phyloP scores from a whole-genome alignment of 495 filamentous ascomycete genomes.

The Baudoinia panamericana region DNA sequence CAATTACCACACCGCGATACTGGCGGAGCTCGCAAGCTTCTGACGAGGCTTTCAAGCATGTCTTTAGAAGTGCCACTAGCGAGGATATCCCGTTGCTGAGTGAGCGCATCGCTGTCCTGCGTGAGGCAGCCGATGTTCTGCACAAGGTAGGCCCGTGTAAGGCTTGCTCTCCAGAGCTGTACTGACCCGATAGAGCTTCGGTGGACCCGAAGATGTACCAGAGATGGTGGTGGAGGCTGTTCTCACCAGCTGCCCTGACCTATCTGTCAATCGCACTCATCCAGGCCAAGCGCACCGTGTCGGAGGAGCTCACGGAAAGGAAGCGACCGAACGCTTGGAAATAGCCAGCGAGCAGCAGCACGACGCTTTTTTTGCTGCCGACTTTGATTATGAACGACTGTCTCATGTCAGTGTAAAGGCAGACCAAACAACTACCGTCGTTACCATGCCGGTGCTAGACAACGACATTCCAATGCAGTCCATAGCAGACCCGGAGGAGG shows the following conservation, averaged over 20 bases:
- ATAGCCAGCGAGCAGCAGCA: too few relatives aligned
- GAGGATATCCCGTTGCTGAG: constrained; percentile 78
- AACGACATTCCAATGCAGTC: too few relatives aligned
- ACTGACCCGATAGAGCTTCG: constrained; percentile 14
- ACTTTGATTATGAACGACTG: too few relatives aligned
- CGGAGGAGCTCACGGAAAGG: too few relatives aligned
- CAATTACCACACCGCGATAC: constrained; percentile 77
- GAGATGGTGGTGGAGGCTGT: constrained; percentile 47
- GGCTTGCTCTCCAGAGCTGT: not conserved
- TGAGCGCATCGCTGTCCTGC: constrained; percentile 64
- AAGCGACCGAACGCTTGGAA: too few relatives aligned
- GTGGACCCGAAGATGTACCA: not conserved
- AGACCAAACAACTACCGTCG: too few relatives aligned
- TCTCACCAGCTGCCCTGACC: constrained; percentile 58
- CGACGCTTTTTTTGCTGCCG: too few relatives aligned
- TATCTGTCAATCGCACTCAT: too few relatives aligned
- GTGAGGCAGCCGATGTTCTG: constrained; percentile 73
- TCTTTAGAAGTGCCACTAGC: constrained; percentile 75
- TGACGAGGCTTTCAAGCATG: constrained; percentile 54
- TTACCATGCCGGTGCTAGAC: too few relatives aligned
- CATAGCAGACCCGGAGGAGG: too few relatives aligned
- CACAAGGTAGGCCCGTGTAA: constrained; percentile 71
- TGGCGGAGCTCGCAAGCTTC: constrained; percentile 70
- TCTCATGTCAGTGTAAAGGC: too few relatives aligned
- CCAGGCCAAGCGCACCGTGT: too few relatives aligned